Conservation (phyloP, 2,329 filamentous ascomycete species). For the Fusarium miscanthi region DNA sequence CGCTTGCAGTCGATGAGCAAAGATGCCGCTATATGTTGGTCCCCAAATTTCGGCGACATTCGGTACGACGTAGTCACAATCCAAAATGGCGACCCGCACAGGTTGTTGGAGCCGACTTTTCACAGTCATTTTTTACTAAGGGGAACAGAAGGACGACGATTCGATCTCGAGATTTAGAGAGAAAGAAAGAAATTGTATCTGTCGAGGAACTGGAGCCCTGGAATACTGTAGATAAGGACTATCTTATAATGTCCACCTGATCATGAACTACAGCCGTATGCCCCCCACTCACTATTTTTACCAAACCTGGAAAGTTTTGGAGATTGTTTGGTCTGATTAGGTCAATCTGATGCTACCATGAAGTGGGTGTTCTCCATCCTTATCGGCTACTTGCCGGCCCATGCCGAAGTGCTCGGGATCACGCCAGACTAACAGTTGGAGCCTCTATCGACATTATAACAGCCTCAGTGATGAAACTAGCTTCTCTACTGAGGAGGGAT, state of each 20-base stretch:
- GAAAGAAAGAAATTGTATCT: background rate
- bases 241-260: background rate
- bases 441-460: background rate
- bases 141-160: rapidly evolving
- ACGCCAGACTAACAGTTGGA: background rate
- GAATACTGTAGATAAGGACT: background rate
- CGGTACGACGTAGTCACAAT: background rate
- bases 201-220: no score
- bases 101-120: background rate
- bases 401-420: background rate
- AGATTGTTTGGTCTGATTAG: background rate
- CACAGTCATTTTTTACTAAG: background rate
- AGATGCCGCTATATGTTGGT: background rate
- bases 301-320: background rate
- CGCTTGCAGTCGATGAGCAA: background rate
- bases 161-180: background rate
- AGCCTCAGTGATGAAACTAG: background rate
- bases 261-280: background rate
- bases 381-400: background rate
- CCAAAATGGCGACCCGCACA: background rate
- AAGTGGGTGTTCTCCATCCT: background rate
- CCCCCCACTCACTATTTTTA: background rate
- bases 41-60: background rate
- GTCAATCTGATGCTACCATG: background rate
- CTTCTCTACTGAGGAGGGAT: background rate